Percentiles rank a stretch among this genome's conserved stretches.
phyloP scores from a whole-genome alignment of 202 grass and related monocot species.

The Setaria italica region DNA sequence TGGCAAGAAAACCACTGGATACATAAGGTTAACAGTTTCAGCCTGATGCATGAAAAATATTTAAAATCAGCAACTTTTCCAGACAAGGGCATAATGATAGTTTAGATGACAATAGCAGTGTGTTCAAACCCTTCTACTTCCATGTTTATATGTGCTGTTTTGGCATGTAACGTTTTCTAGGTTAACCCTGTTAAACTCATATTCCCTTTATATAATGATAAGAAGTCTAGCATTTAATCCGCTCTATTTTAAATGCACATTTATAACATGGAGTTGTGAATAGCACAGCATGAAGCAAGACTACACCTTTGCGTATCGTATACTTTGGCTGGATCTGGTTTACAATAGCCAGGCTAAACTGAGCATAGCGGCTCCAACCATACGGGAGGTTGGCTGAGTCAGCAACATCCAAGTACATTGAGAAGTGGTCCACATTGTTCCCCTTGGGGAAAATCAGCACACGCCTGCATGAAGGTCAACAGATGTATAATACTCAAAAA shows the following conservation, averaged over 20 bases:
- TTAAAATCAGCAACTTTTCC: background rate
- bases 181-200: background rate
- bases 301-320: slow-evolving; percentile 79
- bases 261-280: background rate
- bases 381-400: slow-evolving; percentile 78
- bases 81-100: background rate
- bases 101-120: slow-evolving; percentile 1
- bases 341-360: slow-evolving; percentile 85
- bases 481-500: background rate
- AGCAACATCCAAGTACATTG: slow-evolving; percentile 91
- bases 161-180: slow-evolving; percentile 7
- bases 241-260: slow-evolving; percentile 12
- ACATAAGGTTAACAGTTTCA: background rate
- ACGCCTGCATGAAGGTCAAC: slow-evolving; percentile 60
- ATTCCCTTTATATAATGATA: background rate
- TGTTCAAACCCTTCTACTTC: background rate
- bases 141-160: slow-evolving; percentile 6
- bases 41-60: background rate
- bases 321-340: slow-evolving; percentile 85
- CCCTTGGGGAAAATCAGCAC: slow-evolving; percentile 96
- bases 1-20: background rate
- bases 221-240: slow-evolving; percentile 3
- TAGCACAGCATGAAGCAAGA: slow-evolving; percentile 14
- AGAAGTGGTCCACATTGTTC: slow-evolving; percentile 92
- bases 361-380: slow-evolving; percentile 86